Conservation (phyloP, 2,329 filamentous ascomycete genomes). For the Lachnellula subtilissima region DNA sequence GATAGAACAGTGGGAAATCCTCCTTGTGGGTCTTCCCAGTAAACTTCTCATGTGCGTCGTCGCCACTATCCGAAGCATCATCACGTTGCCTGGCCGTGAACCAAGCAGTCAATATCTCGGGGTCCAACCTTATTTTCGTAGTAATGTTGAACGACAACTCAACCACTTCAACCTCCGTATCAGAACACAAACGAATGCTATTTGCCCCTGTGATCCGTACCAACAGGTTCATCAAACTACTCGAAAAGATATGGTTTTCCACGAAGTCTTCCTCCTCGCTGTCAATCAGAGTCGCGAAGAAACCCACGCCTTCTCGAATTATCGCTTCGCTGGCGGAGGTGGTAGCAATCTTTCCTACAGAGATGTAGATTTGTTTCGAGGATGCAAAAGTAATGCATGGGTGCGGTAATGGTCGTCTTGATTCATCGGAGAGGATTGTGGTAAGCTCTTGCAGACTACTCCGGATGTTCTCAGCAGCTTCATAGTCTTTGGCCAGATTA, state of each 20-base stretch:
- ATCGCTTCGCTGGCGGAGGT: conserved; percentile 81
- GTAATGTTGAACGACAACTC: conserved; percentile 94
- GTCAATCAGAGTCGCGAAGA: conserved; percentile 90
- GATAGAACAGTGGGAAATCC: conserved; percentile 93
- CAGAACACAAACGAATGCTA: conserved; percentile 66
- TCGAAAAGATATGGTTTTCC: conserved; percentile 78
- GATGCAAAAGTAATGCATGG: conserved; percentile 86
- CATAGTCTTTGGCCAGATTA: conserved; percentile 55
- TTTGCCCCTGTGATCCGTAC: conserved; percentile 72
- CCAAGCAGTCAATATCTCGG: conserved; percentile 83
- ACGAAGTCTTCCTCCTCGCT: conserved; percentile 95
- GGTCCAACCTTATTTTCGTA: conserved; percentile 89
- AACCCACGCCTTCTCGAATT: conserved; percentile 75
- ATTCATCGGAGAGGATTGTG: conserved; percentile 79
- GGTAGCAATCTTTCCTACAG: conserved; percentile 82
- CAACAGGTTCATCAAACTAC: conserved; percentile 80
- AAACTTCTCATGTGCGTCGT: conserved; percentile 60
- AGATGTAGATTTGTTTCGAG: conserved; percentile 81
- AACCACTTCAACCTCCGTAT: conserved; percentile 83
- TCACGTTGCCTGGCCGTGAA: conserved; percentile 60
- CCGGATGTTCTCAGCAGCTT: conserved; percentile 59
- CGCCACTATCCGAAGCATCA: conserved; percentile 29
- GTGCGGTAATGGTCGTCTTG: conserved; percentile 80
- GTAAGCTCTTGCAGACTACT: conserved; percentile 59
- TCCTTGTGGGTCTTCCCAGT: conserved; percentile 81